Evolutionary conservation across 2,329 filamentous ascomycete genomes (phyloP), one percentile per base, ranked within the genome.

Genomic region (Colletotrichum viniferum): DNA sequence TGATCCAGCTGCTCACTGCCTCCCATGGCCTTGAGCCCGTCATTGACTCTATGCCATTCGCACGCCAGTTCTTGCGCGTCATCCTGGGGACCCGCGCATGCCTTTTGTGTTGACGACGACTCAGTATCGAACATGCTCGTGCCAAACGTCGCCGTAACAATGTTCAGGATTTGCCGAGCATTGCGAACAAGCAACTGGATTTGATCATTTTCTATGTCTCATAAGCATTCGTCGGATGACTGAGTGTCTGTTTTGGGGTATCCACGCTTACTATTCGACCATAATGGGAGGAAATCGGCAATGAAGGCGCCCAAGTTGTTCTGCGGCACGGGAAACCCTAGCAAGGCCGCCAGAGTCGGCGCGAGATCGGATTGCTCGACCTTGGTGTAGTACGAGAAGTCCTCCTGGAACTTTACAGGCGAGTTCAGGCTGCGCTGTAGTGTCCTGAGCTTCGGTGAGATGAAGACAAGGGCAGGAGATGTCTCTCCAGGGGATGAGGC

Each of bases 281-380:
- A 98, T 77, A 98, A 91, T 0, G 90, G 87, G 18, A 98, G 86
- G 78, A 99, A 93, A 7, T 95, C 92, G 0, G 91, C 88, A 64
- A 98, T 95, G 76, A 98, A 93, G 2, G 96, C 92, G 1, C 97
- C 97, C 1, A 99, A 86, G 77, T 96, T 98, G 81, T 99, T 99
- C 83, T 93, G 92, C 1, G 97, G 95, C 1, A 97, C 89, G 0
- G 97, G 96, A 78, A 99, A 94, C 0, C 96, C 96, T 60, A 99
- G 88, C 34, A 99, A 86, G 1, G 93, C 95, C 13, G 95, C 96
- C 26, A 99, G 87, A 0, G 96, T 98, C 2, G 97, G 96, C 0
- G 95, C 95, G 74, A 99, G 90, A 83, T 99, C 97, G 2, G 96
- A 98, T 85, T 99, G 97, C 81, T 98, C 95, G n/a, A 98, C 91